Evolutionary conservation across 305 asterid genomes (phyloP).

Genomic region (Solanum hybrid): DNA sequence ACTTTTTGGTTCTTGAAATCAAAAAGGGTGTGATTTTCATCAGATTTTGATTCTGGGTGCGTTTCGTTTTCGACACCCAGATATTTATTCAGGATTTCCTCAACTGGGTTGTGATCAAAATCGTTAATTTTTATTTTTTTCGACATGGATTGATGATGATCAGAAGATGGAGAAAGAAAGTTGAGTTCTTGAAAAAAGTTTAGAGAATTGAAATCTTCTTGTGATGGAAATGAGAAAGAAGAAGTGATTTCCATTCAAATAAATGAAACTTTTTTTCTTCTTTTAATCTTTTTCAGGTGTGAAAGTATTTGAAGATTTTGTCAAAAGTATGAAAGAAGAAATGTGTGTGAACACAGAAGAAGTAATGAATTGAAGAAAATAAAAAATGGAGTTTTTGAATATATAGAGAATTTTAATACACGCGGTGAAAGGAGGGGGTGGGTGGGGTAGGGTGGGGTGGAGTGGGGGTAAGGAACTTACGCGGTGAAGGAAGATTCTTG

Average conservation of each 20-base stretch:
- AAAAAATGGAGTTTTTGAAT: neutral
- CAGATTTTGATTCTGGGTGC: neutral
- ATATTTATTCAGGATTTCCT: constrained; percentile 12
- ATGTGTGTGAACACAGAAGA: too few species aligned
- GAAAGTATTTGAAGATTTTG: too few species aligned
- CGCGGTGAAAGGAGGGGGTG: neutral
- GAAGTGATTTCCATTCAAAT: constrained; percentile 22
- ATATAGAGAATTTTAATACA: neutral
- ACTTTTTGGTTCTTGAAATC: neutral
- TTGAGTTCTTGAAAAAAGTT: constrained; percentile 19
- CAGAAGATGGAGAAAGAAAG: neutral
- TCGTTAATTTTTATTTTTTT: constrained; percentile 3
- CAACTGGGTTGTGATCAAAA: neutral
- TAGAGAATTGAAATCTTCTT: constrained; percentile 15
- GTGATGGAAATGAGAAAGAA: constrained; percentile 15
- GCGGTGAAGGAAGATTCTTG: constrained; percentile 4
- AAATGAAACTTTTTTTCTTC: too few species aligned
- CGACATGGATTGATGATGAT: neutral
- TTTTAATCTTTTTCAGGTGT: too few species aligned
- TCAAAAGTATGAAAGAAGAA: too few species aligned
- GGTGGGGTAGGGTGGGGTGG: too few species aligned
- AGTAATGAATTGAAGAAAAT: neutral
- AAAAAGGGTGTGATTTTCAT: neutral
- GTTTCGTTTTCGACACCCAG: constrained; percentile 2
- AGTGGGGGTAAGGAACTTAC: neutral